These are phyloP conservation scores for Macadamia integrifolia DNA, from an alignment of 164 flowering plant species.

Conservation along the genomic window DNA sequence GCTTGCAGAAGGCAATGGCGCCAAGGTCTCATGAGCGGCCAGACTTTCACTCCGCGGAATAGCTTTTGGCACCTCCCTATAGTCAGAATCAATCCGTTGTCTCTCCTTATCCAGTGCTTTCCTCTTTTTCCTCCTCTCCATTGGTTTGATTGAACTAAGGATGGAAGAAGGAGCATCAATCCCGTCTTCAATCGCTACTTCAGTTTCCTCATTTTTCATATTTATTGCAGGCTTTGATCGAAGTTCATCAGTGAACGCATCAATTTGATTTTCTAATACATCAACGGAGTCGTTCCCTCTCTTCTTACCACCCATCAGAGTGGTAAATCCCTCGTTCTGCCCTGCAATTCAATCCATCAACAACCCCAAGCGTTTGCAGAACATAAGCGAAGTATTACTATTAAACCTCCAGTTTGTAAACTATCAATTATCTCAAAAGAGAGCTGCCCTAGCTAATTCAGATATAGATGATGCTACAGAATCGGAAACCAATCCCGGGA, in stretches of 20 bases:
- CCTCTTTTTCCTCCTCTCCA: conserved; percentile 84
- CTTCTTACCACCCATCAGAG: conserved; percentile 45
- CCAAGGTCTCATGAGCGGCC: conserved; percentile 8
- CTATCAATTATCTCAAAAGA: too few species aligned
- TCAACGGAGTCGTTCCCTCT: conserved; percentile 23
- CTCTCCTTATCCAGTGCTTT: conserved; percentile 59
- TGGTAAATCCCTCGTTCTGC: not conserved
- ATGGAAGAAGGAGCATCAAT: conserved; percentile 3
- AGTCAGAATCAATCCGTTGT: conserved; percentile 19
- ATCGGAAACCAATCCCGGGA: too few species aligned
- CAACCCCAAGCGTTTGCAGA: too few species aligned
- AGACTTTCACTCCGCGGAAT: conserved; percentile 1
- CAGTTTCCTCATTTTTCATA: conserved; percentile 28
- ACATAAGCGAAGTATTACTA: too few species aligned
- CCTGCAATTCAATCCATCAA: not conserved
- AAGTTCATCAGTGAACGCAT: not conserved
- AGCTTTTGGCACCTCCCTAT: conserved; percentile 12
- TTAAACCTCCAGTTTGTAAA: too few species aligned
- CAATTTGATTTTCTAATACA: conserved; percentile 18
- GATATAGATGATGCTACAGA: too few species aligned
- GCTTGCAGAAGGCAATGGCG: conserved; percentile 13
- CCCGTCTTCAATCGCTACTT: conserved; percentile 7
- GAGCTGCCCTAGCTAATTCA: too few species aligned
- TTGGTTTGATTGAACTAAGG: conserved; percentile 37
- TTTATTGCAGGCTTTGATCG: conserved; percentile 9